Base-by-base conservation (phyloP, 768 basidiomycete genomes). In the Clavulina sp. region DNA sequence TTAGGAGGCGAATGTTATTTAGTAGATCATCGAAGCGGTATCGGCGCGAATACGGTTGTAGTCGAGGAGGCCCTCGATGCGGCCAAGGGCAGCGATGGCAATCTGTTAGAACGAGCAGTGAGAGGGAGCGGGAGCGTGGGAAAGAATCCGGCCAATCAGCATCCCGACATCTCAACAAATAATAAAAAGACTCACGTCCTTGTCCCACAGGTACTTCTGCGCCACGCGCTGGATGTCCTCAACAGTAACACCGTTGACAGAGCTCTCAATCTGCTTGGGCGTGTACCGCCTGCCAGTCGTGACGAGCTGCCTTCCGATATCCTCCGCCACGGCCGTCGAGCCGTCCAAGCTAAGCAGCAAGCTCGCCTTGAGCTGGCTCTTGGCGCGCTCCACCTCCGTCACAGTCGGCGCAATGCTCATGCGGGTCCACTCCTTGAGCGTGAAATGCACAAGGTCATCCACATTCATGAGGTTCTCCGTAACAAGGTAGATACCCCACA, bases 401-500 rank as follows among this genome's bases (percentile, higher is more conserved):
- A 75, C 71, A 2, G 81, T 81, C 4, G 92, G 91, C 9, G 77
- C 75, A 54, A 86, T 78, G 57, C 83, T 84, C 88, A 97, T 91
- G 56, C 93, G 75, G 18, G 86, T 80, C 92, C 91, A 96, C 70
- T 95, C 92, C 66, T 76, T 80, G 55, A 99, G 72, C 18, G 91
- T 93, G 67, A 92, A 93, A 70, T 99, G 93, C 48, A 78, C 65
- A 55, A 96, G 70, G 64, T 97, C 93, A 60, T 97, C 93, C 41
- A 97, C 72, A 70, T 92, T 91, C 70, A 75, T 74, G 50, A 89
- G 62, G 74, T 96, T 96, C 74, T 99, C 95, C 18, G 86, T 80
- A 54, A 92, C 87, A 51, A 95, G 69, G 73, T 99, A 97, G 67
- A 96, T 88, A 60, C 93, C 93, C 95, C 93, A 99, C 31, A 97